Base-by-base conservation (phyloP, 2,329 filamentous ascomycete species). In the Tolypocladium album region DNA sequence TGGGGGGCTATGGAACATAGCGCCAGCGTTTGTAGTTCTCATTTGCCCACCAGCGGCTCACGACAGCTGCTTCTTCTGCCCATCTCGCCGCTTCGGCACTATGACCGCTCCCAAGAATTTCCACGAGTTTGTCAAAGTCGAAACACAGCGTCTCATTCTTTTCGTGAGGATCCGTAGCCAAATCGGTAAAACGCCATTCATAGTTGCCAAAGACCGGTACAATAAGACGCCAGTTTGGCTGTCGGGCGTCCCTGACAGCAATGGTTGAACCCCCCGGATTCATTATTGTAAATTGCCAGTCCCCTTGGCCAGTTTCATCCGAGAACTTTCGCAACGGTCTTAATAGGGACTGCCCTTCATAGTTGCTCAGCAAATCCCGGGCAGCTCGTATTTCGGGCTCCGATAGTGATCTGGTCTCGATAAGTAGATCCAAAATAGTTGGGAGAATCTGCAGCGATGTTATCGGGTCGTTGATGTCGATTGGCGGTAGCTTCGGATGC, bases 401-500 rank as follows among this genome's bases (percentile, higher is more conserved):
- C 42, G 67, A 68, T 52, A 74, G 64, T 8, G 71, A 74, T 43
- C 65, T 66, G 7, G 66, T 71, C 60, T 71, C 70, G 57, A 72
- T 63, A 43, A 74, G 68, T 0, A 74, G 64, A 42, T 74, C 72
- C 42, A 74, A 65, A 36, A 74, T 70, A 1, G 72, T 73, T 0
- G 72, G 72, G 0, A 74, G 64, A 24, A 74, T 68, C 7, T 69
- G 68, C 34, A 71, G 63, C 15, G 72, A 72, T 22, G 67, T 69
- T 7, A 70, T 68, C n/a, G 71, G 64, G 38, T 68, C 68, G 45
- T 69, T 60, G 63, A 73, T 67, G 53, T 72, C 67, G 7, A 74
- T 62, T 17, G 65, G 65, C 2, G 72, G 72, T 24, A 74, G 64
- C 36, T 68, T 62, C 2, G 72, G 72, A 58, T 74, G 72, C 22